Evolutionary conservation across 106 monocot species (phyloP).

Genomic region (Cymbidium sinense): DNA sequence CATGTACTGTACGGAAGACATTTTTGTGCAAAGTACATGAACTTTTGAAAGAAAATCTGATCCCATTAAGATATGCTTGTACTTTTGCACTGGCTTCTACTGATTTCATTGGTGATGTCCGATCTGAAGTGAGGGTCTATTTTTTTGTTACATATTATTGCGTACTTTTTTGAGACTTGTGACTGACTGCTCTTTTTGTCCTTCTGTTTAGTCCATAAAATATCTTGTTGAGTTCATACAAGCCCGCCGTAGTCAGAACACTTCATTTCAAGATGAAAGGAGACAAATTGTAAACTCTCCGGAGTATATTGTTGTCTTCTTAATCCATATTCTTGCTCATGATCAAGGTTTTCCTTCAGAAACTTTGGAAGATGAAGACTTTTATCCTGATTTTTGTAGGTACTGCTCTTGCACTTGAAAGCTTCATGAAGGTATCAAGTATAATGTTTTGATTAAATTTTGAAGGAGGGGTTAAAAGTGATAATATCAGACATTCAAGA

Average conservation of each 20-base stretch:
- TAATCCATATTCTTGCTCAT: constrained; percentile 80
- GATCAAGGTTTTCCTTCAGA: constrained; percentile 39
- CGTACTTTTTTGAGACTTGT: constrained; percentile 3
- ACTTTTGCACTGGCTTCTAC: constrained; percentile 55
- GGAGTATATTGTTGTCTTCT: constrained; percentile 72
- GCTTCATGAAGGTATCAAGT: not conserved
- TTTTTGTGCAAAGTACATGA: constrained; percentile 57
- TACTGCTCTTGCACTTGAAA: constrained; percentile 13
- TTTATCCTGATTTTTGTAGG: constrained; percentile 60
- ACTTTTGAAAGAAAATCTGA: constrained; percentile 40
- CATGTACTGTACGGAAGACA: constrained; percentile 38
- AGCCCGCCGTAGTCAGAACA: constrained; percentile 12
- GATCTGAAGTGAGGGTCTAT: constrained; percentile 47
- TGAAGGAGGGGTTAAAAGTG: not conserved
- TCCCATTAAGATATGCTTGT: constrained; percentile 73
- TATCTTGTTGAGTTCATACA: constrained; percentile 57
- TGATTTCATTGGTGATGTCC: constrained; percentile 45
- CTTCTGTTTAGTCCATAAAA: constrained; percentile 26
- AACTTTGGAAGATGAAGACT: constrained; percentile 37
- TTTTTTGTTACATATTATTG: not conserved
- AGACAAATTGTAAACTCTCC: constrained; percentile 34
- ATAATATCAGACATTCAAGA: not conserved
- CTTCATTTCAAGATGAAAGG: constrained; percentile 17
- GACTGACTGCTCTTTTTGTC: constrained; percentile 7
- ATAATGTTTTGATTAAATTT: not conserved